Percentiles rank a stretch among this genome's conserved stretches.
Evolutionary conservation across 1,284 basidiomycete species (phyloP).

Genomic region (Cryptococcus sp.): DNA sequence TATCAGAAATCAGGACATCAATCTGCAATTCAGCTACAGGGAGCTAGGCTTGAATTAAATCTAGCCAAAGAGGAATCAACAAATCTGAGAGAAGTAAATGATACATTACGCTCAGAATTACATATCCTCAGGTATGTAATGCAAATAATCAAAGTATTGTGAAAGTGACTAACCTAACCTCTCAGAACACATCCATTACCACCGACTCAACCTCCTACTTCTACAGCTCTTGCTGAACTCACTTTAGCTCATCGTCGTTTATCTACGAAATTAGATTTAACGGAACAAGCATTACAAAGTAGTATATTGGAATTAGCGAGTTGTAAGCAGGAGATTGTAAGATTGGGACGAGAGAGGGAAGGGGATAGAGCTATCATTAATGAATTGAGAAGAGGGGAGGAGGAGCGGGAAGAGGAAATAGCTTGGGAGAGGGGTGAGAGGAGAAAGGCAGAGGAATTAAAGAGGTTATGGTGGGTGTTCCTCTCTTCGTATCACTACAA

Average conservation of each 20-base stretch:
- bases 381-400: constrained; percentile 44
- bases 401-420: constrained; percentile 61
- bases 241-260: constrained; percentile 47
- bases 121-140: constrained; percentile 36
- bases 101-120: constrained; percentile 35
- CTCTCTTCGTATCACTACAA: too few species aligned
- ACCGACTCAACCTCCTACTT: constrained; percentile 24
- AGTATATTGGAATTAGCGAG: constrained; percentile 44
- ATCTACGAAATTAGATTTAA: constrained; percentile 44
- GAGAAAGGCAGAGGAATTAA: constrained; percentile 41
- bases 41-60: constrained; percentile 40
- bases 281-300: constrained; percentile 27
- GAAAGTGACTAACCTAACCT: too few species aligned
- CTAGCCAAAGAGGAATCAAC: constrained; percentile 40
- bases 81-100: constrained; percentile 38
- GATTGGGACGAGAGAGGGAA: constrained; percentile 59
- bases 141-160: background rate
- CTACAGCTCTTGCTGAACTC: constrained; percentile 42
- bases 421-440: constrained; percentile 39
- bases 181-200: constrained; percentile 28
- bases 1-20: constrained; percentile 53
- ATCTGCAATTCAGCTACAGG: constrained; percentile 45
- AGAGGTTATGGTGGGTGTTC: constrained; percentile 39
- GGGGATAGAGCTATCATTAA: constrained; percentile 29
- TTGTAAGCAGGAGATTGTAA: constrained; percentile 56